These are phyloP conservation scores for Saraca asoca DNA, from an alignment of 331 rosid genomes.

Conservation along the genomic window DNA sequence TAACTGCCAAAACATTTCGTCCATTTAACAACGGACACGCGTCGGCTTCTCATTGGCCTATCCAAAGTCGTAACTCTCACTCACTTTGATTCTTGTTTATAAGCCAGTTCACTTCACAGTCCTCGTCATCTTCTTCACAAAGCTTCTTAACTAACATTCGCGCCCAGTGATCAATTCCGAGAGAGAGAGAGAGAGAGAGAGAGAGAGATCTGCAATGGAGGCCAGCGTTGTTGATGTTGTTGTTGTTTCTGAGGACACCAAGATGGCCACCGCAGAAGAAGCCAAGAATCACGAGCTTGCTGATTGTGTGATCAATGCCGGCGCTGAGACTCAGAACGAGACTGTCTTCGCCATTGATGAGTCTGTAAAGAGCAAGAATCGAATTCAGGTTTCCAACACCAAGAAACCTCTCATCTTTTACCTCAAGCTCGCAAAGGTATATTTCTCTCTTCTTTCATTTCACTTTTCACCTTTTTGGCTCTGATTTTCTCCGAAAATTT, in stretches of 20 bases:
- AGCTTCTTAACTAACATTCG: slow-evolving; percentile 29
- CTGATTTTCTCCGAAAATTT: too few species aligned
- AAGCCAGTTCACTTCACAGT: background rate
- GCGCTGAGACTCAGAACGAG: slow-evolving; percentile 1
- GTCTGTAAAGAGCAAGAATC: slow-evolving; percentile 32
- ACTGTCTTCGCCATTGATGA: background rate
- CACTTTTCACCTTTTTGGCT: too few species aligned
- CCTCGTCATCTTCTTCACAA: background rate
- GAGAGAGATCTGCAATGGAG: slow-evolving; percentile 34
- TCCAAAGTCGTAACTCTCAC: background rate
- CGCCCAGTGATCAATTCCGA: slow-evolving; percentile 24
- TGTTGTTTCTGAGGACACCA: slow-evolving; percentile 16
- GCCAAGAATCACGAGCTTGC: slow-evolving; percentile 12
- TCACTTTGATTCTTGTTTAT: background rate
- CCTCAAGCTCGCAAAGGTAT: slow-evolving; percentile 66
- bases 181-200: slow-evolving; percentile 26
- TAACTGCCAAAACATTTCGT: background rate
- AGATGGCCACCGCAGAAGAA: background rate
- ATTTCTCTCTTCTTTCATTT: background rate
- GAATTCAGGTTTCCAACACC: slow-evolving; percentile 57
- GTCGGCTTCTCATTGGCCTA: background rate
- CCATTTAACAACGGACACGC: background rate
- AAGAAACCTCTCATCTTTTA: slow-evolving; percentile 65
- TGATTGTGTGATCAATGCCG: background rate
- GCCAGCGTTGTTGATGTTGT: slow-evolving; percentile 16